Conservation (phyloP, 31 red algal species). For the Asparagopsis taxiformis region DNA sequence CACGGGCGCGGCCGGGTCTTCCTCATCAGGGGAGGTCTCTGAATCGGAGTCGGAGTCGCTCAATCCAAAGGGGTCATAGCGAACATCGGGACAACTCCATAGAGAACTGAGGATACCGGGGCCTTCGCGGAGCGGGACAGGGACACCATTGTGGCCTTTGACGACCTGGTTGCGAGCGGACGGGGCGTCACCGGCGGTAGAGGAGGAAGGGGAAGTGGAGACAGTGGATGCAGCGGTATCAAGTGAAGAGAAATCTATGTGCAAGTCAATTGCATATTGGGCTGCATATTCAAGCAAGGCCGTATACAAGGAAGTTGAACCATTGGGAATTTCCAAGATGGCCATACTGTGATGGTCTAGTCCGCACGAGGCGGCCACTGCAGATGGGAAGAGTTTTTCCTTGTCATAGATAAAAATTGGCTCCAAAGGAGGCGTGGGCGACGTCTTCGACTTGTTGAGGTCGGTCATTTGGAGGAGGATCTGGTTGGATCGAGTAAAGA, state of each 20-base stretch:
- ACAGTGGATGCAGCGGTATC: not conserved
- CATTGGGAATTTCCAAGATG: conserved; percentile 46
- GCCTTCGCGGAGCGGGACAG: conserved; percentile 31
- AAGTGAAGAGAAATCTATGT: not conserved
- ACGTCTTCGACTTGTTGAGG: too few species aligned
- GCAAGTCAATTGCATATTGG: conserved; percentile 52
- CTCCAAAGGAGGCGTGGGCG: too few species aligned
- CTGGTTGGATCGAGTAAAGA: too few species aligned
- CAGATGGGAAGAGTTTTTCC: conserved; percentile 34
- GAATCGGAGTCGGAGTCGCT: conserved; percentile 39
- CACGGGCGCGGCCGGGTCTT: not conserved
- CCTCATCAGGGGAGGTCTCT: conserved; percentile 13
- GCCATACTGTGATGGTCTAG: conserved; percentile 22
- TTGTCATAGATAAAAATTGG: conserved; percentile 13
- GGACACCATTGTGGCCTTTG: conserved; percentile 24
- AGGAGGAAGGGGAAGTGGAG: too few species aligned
- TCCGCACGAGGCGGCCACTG: not conserved
- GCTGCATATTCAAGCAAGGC: conserved; percentile 51
- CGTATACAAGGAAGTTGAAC: conserved; percentile 39
- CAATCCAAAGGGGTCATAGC: conserved; percentile 17
- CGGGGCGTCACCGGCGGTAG: too few species aligned
- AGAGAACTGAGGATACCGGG: conserved; percentile 29
- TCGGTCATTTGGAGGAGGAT: too few species aligned
- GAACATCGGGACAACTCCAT: conserved; percentile 65
- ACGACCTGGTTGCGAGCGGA: not conserved